Evolutionary conservation across 768 basidiomycete species (phyloP), one percentile per base, ranked within the genome.

Genomic region (Auricularia cornea): DNA sequence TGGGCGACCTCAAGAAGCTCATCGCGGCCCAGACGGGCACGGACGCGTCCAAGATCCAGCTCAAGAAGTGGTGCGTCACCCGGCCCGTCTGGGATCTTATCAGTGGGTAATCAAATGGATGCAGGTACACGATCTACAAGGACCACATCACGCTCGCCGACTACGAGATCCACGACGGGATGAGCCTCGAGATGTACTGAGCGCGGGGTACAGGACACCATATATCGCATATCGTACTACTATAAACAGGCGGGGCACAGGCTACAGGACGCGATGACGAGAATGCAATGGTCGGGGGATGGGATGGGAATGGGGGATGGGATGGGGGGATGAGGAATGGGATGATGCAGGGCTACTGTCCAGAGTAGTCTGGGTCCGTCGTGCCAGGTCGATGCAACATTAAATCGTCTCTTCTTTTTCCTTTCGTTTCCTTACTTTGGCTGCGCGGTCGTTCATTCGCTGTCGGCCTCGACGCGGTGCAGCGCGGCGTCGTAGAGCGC

Each of bases 1-100:
- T 99, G 38, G 96, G 96, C 48, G 96, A 98, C 73, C 81, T 99
- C 66, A 98, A 98, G 83, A 90, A 89, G 74, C 87, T 99, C 65
- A 98, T 99, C 68, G 96, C 89, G 2, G 96, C 94, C 0, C 97
- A 99, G 75, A 97, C 85, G 0, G 97, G 97, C 61, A 97, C 96
- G 18, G 85, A 92, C 70, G 70, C 77, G 3, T 77, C 74, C 35
- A 98, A 96, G 84, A 96, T 99, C 64, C 83, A 87, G 71, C 78
- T 99, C 60, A 98, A 97, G 88, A 98, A 98, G 83, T 98, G 95
- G 97, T 92, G 67, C 64, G 88, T 74, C 41, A 28, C 20, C 18
- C 16, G 33, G 32, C 29, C 28, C 20, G 29, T 31, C 51, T 3
- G 30, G 29, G 18, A 14, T 4, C 62, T 16, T n/a, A n/a, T n/a